Percentiles rank a stretch among this genome's conserved stretches.
Conservation (phyloP, 2,329 filamentous ascomycete genomes). For the Bisporella sp. region DNA sequence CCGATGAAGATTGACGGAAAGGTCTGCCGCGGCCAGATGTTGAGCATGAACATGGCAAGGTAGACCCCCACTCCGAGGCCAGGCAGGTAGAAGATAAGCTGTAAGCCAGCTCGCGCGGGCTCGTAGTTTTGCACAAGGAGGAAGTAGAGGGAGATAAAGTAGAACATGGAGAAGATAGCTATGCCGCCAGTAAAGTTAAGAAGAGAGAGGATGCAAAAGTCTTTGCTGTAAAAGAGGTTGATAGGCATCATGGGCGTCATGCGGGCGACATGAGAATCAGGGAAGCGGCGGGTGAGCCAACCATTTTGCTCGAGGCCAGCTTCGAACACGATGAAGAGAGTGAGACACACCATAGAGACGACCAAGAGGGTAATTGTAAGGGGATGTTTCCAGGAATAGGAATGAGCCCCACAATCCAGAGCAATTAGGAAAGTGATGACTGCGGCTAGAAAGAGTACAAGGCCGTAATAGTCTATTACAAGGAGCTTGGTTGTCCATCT, state of each 20-base stretch:
- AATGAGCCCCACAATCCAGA: too few relatives aligned
- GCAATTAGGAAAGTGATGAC: too few relatives aligned
- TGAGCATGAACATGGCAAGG: slow-evolving; percentile 49
- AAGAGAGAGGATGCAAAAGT: slow-evolving; percentile 50
- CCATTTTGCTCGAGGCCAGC: too few relatives aligned
- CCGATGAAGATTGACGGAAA: slow-evolving; percentile 49
- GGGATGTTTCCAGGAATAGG: too few relatives aligned
- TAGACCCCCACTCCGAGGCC: slow-evolving; percentile 53
- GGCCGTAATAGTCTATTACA: not conserved
- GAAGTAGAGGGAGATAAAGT: not conserved
- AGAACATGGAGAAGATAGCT: slow-evolving; percentile 29
- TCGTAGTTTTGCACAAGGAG: not conserved
- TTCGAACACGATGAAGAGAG: slow-evolving; percentile 46
- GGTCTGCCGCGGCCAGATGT: slow-evolving; percentile 54
- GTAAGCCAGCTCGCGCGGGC: slow-evolving; percentile 42
- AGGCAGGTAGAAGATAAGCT: slow-evolving; percentile 56
- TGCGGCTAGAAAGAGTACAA: slow-evolving; percentile 11
- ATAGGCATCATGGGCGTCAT: slow-evolving; percentile 43
- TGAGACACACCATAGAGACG: slow-evolving; percentile 27
- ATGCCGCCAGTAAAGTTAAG: slow-evolving; percentile 54
- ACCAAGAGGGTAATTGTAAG: too few relatives aligned
- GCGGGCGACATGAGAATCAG: too few relatives aligned
- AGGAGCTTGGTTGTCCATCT: not conserved
- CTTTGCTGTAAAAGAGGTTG: slow-evolving; percentile 39
- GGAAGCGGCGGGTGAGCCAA: too few relatives aligned